Evolutionary conservation across 257 asterid genomes (phyloP).

Genomic region (Linderniella brevidens): DNA sequence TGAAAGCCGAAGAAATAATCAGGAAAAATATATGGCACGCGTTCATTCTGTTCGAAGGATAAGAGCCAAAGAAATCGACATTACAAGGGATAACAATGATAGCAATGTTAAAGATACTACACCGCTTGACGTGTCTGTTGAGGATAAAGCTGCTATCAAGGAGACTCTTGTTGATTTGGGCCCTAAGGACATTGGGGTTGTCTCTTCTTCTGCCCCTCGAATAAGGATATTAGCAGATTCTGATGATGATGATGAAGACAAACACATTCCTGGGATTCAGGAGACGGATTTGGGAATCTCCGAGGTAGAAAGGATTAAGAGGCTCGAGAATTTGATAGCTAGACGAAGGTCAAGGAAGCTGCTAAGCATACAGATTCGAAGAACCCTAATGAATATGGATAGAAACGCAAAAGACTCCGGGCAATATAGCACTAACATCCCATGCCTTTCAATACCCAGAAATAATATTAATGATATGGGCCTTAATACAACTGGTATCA

Average conservation of each 20-base stretch:
- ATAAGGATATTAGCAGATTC: neutral
- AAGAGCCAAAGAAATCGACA: too few relatives aligned
- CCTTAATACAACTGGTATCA: neutral
- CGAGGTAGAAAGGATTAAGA: conserved; percentile 50
- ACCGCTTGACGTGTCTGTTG: too few relatives aligned
- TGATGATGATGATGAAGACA: conserved; percentile 15
- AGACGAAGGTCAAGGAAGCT: conserved; percentile 54
- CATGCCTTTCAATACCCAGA: conserved; percentile 34
- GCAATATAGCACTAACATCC: conserved; percentile 12
- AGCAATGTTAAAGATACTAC: neutral
- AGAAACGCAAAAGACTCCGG: conserved; percentile 11
- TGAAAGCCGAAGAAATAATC: too few relatives aligned
- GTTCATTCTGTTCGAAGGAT: too few relatives aligned
- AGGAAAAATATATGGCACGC: too few relatives aligned
- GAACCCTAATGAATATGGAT: conserved; percentile 30
- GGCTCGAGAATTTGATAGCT: conserved; percentile 88
- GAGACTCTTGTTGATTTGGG: too few relatives aligned
- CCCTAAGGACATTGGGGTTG: too few relatives aligned
- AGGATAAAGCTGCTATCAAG: too few relatives aligned
- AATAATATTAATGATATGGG: conserved; percentile 7
- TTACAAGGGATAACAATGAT: too few relatives aligned
- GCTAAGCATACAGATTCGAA: conserved; percentile 28
- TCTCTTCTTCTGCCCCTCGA: too few relatives aligned
- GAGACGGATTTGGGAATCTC: conserved; percentile 44
- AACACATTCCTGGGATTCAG: conserved; percentile 27